Evolutionary conservation across 352 stramenopile species (phyloP), one percentile per base, ranked within the genome.

Genomic region (Phytophthora vignae): DNA sequence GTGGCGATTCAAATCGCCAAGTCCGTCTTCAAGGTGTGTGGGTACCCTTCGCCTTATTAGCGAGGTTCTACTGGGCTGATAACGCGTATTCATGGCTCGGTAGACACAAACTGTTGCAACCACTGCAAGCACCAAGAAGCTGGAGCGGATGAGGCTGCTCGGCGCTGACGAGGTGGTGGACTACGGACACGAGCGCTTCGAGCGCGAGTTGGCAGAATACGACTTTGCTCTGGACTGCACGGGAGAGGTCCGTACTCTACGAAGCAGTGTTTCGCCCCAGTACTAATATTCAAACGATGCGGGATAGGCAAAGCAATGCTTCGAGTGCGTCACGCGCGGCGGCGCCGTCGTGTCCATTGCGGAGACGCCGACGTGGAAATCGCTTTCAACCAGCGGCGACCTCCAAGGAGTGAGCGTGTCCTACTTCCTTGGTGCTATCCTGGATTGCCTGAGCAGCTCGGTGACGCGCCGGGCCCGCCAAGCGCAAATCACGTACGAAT

Each of bases 161-260:
- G 86, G 88, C 4, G 85, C 85, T 3, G 84, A 93, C 55, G 78
- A 90, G 38, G 85, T 94, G 6, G 73, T 95, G 2, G 85, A 95
- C 69, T 94, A 93, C 69, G 76, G 56, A 22, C 81, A 85, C 31
- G 76, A 93, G 17, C 74, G 65, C 1, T 95, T 93, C 60, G 88
- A 95, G 46, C 76, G 72, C 15, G 82, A 92, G 27, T 64, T 93
- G 19, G 76, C 75, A 38, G 88, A 93, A 56, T 93, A 90, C 64
- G 88, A 95, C 65, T 91, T 92, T 58, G 85, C 86, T 29, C 55
- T 95, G 25, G 88, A 95, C 62, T 92, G 83, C 74, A 94, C 88
- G 1, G 82, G 70, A 55, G 88, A 95, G 77, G 87, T 92, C 29
- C 29, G 29, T 33, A 42, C 36, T 6, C 36, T 42, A 42, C 10